Base-by-base conservation (phyloP, 1,284 basidiomycete genomes). In the Malassezia furfur region DNA sequence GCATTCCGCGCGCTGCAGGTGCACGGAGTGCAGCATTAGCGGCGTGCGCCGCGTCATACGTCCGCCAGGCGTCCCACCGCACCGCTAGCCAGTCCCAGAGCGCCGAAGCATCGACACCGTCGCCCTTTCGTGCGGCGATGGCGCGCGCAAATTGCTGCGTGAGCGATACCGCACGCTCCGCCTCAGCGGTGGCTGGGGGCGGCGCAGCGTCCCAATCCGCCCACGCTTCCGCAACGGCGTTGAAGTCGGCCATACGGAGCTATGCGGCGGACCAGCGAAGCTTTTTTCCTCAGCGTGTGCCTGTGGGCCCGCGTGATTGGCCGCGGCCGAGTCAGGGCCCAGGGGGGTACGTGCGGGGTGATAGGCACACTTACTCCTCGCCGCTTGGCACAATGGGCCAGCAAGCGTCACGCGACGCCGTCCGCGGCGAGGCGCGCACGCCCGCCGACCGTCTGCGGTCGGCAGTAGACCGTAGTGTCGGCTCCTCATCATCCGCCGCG, bases 361-460 rank as follows among this genome's bases (percentile, higher is more conserved):
- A 45, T 45, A 11, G 43, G 9, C 5, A 9, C 22, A 10, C 38
- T 40, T 12, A 10, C 38, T 40, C 32, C 21, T n/a, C 19, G 43
- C 25, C 32, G 22, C 17, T 14, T 38, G 51, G 25, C 32, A 36
- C 36, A 28, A 56, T 56, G 54, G 54, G 54, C 10, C 54, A 56
- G 48, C 54, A 56, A 21, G 25, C 43, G 38, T 49, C 41, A 17
- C 54, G 54, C 21, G 54, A 45, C 25, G 25, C 43, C 17, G 43
- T 10, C 32, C 43, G 47, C 34, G 21, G 12, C 12, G 44, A 30
- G 8, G 30, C 22, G 3, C 22, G 44, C 14, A 17, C 46, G 14
- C 34, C 10, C 39, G 36, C 17, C 5, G 48, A n/a, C 8, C 48
- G 48, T n/a, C 48, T 37, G 12, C 34, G 51, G 12, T 17, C 25